These are phyloP conservation scores for Yamadazyma conglobata DNA, from an alignment of 1,139 yeast genomes.

Conservation along the genomic window DNA sequence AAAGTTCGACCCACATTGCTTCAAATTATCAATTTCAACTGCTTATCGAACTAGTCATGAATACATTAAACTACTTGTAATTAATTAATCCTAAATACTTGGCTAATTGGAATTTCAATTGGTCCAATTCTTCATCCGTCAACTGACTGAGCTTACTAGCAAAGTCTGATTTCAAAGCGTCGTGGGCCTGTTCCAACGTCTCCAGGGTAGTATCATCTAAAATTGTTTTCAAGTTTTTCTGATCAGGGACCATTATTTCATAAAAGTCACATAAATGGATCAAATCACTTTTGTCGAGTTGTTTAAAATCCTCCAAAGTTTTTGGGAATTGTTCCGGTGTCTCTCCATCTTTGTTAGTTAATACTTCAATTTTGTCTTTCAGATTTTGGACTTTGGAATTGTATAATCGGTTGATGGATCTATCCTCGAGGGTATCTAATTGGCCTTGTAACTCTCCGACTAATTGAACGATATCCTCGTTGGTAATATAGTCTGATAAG, in stretches of 20 bases:
- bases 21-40: too few species aligned
- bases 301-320: constrained; percentile 52
- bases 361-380: constrained; percentile 21
- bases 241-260: constrained; percentile 57
- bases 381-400: constrained; percentile 31
- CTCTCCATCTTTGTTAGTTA: constrained; percentile 71
- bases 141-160: constrained; percentile 33
- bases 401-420: constrained; percentile 56
- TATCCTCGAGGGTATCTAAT: constrained; percentile 66
- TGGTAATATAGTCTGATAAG: constrained; percentile 62
- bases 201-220: constrained; percentile 38
- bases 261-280: constrained; percentile 64
- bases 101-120: constrained; percentile 60
- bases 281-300: constrained; percentile 41
- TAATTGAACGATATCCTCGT: constrained; percentile 77
- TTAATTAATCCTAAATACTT: constrained; percentile 54
- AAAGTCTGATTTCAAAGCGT: constrained; percentile 31
- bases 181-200: constrained; percentile 31
- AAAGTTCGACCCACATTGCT: too few species aligned
- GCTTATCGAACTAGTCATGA: too few species aligned
- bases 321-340: constrained; percentile 60
- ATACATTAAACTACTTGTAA: too few species aligned
- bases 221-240: constrained; percentile 44
- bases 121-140: constrained; percentile 35
- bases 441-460: constrained; percentile 91